phyloP scores from a whole-genome alignment of 2,329 filamentous ascomycete species.

The Penicillium sclerotigenum region DNA sequence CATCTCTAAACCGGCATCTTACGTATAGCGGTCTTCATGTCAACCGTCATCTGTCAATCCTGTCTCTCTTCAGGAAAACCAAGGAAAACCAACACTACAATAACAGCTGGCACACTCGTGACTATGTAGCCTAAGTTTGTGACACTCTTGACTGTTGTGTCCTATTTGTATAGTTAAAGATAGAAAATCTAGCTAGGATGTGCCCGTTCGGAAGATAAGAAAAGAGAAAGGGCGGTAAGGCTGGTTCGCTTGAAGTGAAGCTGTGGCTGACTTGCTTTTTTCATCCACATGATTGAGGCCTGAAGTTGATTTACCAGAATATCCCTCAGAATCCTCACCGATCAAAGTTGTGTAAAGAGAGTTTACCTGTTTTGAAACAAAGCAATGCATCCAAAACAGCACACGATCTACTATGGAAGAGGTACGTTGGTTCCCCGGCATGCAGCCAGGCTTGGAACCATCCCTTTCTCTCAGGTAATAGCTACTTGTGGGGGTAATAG shows the following conservation, averaged over 20 bases:
- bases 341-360: background rate
- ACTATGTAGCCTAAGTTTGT: slow-evolving; percentile 18
- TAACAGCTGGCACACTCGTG: slow-evolving; percentile 27
- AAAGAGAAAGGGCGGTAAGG: slow-evolving; percentile 21
- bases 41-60: slow-evolving; percentile 6
- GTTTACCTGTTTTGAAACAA: slow-evolving; percentile 8
- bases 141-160: slow-evolving; percentile 23
- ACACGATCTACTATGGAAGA: slow-evolving; percentile 23
- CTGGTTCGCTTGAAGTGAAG: background rate
- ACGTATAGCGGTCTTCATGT: background rate
- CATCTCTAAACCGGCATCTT: background rate
- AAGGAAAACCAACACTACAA: slow-evolving; percentile 4
- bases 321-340: slow-evolving; percentile 4
- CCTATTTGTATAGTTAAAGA: slow-evolving; percentile 8
- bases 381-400: slow-evolving; percentile 18
- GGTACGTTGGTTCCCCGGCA: slow-evolving; percentile 29
- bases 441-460: slow-evolving; percentile 24
- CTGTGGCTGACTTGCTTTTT: background rate
- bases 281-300: slow-evolving; percentile 13
- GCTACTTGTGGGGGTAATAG: slow-evolving; percentile 15
- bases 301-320: slow-evolving; percentile 1
- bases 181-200: slow-evolving; percentile 17
- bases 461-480: slow-evolving; percentile 28
- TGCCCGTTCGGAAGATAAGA: slow-evolving; percentile 19
- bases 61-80: background rate